phyloP scores from a whole-genome alignment of 2,329 filamentous ascomycete genomes.

The Diplocarpon rosae region DNA sequence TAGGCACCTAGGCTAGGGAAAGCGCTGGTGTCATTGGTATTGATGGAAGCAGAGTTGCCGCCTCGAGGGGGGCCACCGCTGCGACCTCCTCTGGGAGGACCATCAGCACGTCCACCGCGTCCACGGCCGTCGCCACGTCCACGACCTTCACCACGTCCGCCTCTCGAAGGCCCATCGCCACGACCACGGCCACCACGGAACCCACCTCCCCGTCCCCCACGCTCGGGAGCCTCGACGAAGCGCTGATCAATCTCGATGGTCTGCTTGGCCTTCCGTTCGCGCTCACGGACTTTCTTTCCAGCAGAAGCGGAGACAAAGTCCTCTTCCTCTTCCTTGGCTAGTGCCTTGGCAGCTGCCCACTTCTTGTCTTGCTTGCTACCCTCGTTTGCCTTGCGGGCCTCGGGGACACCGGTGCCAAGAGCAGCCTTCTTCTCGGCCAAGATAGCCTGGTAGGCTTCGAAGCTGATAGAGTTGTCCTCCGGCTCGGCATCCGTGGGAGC shows the following conservation, averaged over 20 bases:
- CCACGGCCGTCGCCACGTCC: constrained; percentile 31
- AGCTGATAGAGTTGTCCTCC: constrained; percentile 78
- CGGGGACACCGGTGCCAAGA: constrained; percentile 51
- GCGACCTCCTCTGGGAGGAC: constrained; percentile 34
- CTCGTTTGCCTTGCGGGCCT: constrained; percentile 86
- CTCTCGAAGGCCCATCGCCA: constrained; percentile 40
- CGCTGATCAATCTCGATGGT: constrained; percentile 80
- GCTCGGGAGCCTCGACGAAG: constrained; percentile 59
- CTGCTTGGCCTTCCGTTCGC: constrained; percentile 87
- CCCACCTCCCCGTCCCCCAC: constrained; percentile 30
- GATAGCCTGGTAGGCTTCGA: constrained; percentile 76
- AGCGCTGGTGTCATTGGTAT: constrained; percentile 38
- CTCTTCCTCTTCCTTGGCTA: constrained; percentile 53
- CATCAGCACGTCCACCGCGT: constrained; percentile 38
- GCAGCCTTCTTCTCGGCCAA: constrained; percentile 65
- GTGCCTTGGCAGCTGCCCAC: constrained; percentile 74
- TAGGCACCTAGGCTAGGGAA: constrained; percentile 41
- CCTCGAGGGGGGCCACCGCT: constrained; percentile 28
- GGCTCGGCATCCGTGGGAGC: constrained; percentile 33
- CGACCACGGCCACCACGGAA: constrained; percentile 38
- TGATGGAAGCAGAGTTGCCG: constrained; percentile 30
- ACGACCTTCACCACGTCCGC: constrained; percentile 36
- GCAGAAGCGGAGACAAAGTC: constrained; percentile 65
- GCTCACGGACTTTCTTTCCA: constrained; percentile 75
- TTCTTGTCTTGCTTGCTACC: constrained; percentile 81